Conservation (phyloP, 2,329 filamentous ascomycete species). For the Myotisia sp. region DNA sequence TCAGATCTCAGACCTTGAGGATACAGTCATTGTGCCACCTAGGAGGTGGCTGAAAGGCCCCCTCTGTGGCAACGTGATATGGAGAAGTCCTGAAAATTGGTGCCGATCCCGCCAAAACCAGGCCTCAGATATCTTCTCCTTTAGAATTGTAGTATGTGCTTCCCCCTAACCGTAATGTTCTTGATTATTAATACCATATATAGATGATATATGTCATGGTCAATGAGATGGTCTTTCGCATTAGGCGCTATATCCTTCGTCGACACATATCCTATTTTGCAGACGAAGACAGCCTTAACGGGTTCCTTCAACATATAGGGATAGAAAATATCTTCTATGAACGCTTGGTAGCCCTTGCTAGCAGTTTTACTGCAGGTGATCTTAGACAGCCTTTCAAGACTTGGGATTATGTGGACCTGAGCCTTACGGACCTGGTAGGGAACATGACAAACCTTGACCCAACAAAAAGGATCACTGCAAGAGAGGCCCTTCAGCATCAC, state of each 20-base stretch:
- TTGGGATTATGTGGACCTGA: slow-evolving; percentile 28
- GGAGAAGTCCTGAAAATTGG: slow-evolving; percentile 25
- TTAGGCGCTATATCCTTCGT: slow-evolving; percentile 13
- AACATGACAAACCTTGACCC: slow-evolving; percentile 23
- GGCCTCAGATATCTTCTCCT: slow-evolving; percentile 25
- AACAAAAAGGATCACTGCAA: slow-evolving; percentile 18
- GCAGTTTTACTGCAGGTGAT: slow-evolving; percentile 27
- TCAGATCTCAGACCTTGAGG: slow-evolving; percentile 22
- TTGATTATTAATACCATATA: slow-evolving; percentile 6
- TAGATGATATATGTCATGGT: slow-evolving; percentile 21
- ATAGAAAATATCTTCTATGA: slow-evolving; percentile 26
- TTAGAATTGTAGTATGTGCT: slow-evolving; percentile 19
- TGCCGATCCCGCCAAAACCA: slow-evolving; percentile 18
- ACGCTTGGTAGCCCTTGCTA: slow-evolving; percentile 24
- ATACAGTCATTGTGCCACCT: slow-evolving; percentile 16
- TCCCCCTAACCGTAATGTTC: background rate
- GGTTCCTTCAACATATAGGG: slow-evolving; percentile 30
- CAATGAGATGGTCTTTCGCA: slow-evolving; percentile 18
- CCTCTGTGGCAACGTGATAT: slow-evolving; percentile 22
- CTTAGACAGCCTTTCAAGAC: slow-evolving; percentile 28
- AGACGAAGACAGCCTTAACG: slow-evolving; percentile 27
- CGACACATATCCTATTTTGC: slow-evolving; percentile 36
- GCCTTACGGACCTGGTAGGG: slow-evolving; percentile 18
- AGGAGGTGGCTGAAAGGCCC: slow-evolving; percentile 16
- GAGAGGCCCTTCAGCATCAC: slow-evolving; percentile 20